phyloP scores from a whole-genome alignment of 345 rosid species.

The Moringa oleifera region DNA sequence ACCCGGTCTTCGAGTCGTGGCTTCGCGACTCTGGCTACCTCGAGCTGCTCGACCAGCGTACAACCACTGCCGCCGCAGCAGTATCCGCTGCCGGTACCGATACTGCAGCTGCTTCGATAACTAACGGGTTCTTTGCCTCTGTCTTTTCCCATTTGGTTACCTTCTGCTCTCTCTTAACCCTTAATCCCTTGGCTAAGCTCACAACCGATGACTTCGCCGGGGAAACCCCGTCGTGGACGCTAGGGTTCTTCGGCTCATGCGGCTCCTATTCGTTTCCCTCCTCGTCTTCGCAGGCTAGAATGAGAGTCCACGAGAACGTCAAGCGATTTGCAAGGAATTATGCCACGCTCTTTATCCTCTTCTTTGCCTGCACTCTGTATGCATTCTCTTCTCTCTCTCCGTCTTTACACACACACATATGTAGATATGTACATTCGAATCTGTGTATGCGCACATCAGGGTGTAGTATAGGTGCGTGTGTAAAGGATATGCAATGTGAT shows the following conservation, averaged over 20 bases:
- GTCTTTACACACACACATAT: neutral
- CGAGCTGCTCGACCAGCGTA: constrained; percentile 63
- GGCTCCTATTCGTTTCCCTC: constrained; percentile 80
- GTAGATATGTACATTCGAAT: too few relatives aligned
- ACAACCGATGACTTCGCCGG: constrained; percentile 70
- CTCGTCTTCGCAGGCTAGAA: constrained; percentile 58
- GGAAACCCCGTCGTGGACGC: constrained; percentile 79
- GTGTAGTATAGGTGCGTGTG: too few relatives aligned
- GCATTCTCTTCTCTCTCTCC: constrained; percentile 6
- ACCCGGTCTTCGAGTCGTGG: constrained; percentile 85
- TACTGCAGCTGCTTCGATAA: constrained; percentile 20
- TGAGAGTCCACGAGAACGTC: constrained; percentile 85
- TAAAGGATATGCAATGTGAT: too few relatives aligned
- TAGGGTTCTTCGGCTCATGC: constrained; percentile 55
- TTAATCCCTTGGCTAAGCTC: constrained; percentile 89
- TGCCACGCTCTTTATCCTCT: constrained; percentile 67
- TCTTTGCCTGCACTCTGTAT: constrained; percentile 85
- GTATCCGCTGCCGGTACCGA: constrained; percentile 23
- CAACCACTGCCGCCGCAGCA: constrained; percentile 29
- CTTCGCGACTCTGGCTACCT: constrained; percentile 97
- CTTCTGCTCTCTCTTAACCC: constrained; percentile 51
- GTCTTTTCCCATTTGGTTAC: constrained; percentile 38
- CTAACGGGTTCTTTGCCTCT: constrained; percentile 38
- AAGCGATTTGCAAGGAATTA: constrained; percentile 86
- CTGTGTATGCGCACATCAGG: too few relatives aligned